Evolutionary conservation across 2,329 filamentous ascomycete species (phyloP), one percentile per base, ranked within the genome.

Genomic region (Trichoderma afroharzianum): DNA sequence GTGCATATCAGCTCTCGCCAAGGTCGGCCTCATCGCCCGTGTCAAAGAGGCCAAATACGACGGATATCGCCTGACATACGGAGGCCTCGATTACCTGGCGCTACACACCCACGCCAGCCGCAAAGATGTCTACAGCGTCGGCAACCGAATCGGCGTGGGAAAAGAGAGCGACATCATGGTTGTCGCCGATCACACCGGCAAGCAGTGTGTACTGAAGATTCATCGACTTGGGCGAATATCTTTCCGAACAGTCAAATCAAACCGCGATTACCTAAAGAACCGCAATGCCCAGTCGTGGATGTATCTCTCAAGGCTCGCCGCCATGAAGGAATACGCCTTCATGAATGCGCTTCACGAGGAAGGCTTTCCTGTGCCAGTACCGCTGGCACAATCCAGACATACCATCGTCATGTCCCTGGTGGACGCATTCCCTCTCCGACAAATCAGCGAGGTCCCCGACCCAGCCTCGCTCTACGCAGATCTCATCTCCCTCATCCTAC

Each of bases 151-250:
- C 75, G 96, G 97, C 62, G 95, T 98, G 3, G 96, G 96, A 68
- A 99, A 99, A 81, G 96, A 99, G 83, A 97, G 93, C 76, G 96
- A 99, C 79, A 98, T 99, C 79, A 93, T 97, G 81, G 91, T 98
- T 71, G 95, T 97, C 63, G 95, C 96, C 70, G 90, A 94, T 77
- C 87, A 94, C 67, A 87, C 87, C 6, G 94, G 94, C 71, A 85
- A 85, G 24, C 94, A 98, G 80, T 87, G 88, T 73, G 92, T 99
- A 18, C 87, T 99, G 75, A 99, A 99, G 84, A 97, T 99, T 78
- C 96, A 99, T 83, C 91, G 96, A 61, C 87, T 99, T 4, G 96
- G 96, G 59, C 92, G 96, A 77, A 97, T 99, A 77, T 98, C 95
- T 36, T 99, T 99, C 85, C 92, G 97, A 76, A 95, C 94, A 50